phyloP scores from a whole-genome alignment of 2,329 filamentous ascomycete species.

The Byssothecium circinans region DNA sequence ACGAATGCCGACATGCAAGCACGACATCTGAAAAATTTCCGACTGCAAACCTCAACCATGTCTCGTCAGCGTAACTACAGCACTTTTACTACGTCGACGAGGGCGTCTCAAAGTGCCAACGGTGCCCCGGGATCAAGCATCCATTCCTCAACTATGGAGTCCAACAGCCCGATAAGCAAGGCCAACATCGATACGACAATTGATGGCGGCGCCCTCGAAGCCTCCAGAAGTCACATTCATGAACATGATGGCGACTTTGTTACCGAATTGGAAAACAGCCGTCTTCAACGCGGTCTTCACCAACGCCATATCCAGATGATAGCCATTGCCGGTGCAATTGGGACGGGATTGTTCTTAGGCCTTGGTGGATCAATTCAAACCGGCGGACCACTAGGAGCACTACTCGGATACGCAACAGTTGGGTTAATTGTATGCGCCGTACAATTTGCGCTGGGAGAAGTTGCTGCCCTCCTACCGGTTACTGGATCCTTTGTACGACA shows the following conservation, averaged over 20 bases:
- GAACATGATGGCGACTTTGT: slow-evolving; percentile 22
- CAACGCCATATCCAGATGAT: slow-evolving; percentile 60
- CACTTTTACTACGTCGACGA: slow-evolving; percentile 2
- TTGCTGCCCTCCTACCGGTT: slow-evolving; percentile 55
- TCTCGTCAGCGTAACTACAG: slow-evolving; percentile 1
- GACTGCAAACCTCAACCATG: not conserved
- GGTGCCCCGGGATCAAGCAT: not conserved
- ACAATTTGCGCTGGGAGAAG: slow-evolving; percentile 55
- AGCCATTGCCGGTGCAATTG: slow-evolving; percentile 59
- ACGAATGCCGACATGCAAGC: slow-evolving; percentile 5
- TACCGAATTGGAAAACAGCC: slow-evolving; percentile 26
- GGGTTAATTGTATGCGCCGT: slow-evolving; percentile 55
- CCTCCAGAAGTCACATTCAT: slow-evolving; percentile 1
- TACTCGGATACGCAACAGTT: slow-evolving; percentile 56
- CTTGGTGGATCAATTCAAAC: slow-evolving; percentile 56
- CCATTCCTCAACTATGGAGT: slow-evolving; percentile 1
- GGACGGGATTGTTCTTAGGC: slow-evolving; percentile 58
- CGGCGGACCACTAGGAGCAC: slow-evolving; percentile 55
- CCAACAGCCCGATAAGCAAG: not conserved
- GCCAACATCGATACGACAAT: slow-evolving; percentile 1
- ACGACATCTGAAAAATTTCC: slow-evolving; percentile 8
- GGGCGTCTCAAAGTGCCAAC: no score
- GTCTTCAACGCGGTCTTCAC: slow-evolving; percentile 34
- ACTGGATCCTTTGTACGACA: slow-evolving; percentile 55
- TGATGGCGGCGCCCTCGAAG: slow-evolving; percentile 8